These are phyloP conservation scores for Lunasporangiospora selenospora DNA, from an alignment of 192 early-diverging fungal species.

Conservation along the genomic window DNA sequence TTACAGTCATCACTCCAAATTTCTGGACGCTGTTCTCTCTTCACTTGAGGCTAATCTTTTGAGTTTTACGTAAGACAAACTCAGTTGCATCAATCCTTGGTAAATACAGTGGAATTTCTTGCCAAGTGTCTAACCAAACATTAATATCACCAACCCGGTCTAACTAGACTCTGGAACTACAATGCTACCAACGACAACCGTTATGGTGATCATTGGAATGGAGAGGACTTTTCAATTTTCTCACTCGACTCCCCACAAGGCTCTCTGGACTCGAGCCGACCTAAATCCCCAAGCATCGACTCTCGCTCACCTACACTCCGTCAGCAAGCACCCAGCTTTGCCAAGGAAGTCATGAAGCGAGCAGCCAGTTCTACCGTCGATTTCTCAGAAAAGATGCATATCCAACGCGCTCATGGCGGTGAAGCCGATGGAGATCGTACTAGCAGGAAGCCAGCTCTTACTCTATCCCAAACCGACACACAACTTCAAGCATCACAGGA, in stretches of 20 bases:
- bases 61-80: slow-evolving; percentile 68
- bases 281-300: slow-evolving; percentile 3
- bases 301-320: slow-evolving; percentile 16
- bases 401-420: slow-evolving; percentile 34
- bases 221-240: slow-evolving; percentile 85
- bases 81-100: background rate
- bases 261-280: background rate
- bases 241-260: slow-evolving; percentile 44
- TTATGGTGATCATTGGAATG: slow-evolving; percentile 86
- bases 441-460: too few relatives aligned
- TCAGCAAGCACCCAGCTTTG: slow-evolving; percentile 32
- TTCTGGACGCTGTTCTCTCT: slow-evolving; percentile 78
- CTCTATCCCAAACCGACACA: too few relatives aligned
- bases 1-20: slow-evolving; percentile 73
- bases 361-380: slow-evolving; percentile 23
- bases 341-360: slow-evolving; percentile 35
- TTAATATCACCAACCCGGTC: too few relatives aligned
- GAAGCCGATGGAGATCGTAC: slow-evolving; percentile 14
- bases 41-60: slow-evolving; percentile 77
- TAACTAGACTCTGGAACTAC: slow-evolving; percentile 80
- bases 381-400: background rate
- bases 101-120: background rate
- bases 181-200: slow-evolving; percentile 81
- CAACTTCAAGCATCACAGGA: too few relatives aligned
- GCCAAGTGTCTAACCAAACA: too few relatives aligned